phyloP scores from a whole-genome alignment of 768 basidiomycete genomes.

The Mycena crocata region DNA sequence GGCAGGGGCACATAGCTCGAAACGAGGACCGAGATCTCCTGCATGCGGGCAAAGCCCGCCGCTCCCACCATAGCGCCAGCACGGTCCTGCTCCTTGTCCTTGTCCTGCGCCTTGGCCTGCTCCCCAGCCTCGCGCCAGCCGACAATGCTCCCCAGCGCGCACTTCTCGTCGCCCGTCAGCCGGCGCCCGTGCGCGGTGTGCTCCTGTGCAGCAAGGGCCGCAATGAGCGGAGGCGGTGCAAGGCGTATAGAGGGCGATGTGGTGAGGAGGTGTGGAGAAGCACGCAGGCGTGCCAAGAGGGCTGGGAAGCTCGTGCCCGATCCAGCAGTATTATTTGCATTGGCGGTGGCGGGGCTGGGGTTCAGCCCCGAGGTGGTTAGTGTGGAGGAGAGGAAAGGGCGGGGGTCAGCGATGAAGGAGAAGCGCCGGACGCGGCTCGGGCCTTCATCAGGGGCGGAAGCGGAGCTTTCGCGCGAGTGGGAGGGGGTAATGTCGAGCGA shows the following conservation, averaged over 20 bases:
- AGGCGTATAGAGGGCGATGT: slow-evolving; percentile 65
- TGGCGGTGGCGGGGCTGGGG: slow-evolving; percentile 9
- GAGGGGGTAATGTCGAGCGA: slow-evolving; percentile 54
- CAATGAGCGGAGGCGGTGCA: slow-evolving; percentile 59
- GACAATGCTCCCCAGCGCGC: slow-evolving; percentile 62
- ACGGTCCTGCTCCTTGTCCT: slow-evolving; percentile 42
- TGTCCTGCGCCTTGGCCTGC: slow-evolving; percentile 64
- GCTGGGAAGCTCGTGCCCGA: slow-evolving; percentile 49
- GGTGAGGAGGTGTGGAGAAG: slow-evolving; percentile 56
- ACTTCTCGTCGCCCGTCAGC: slow-evolving; percentile 68
- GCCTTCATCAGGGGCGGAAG: slow-evolving; percentile 43
- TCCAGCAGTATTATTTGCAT: slow-evolving; percentile 19
- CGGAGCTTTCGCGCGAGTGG: slow-evolving; percentile 25
- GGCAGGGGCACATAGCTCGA: slow-evolving; percentile 50
- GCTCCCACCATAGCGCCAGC: slow-evolving; percentile 62
- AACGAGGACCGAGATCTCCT: slow-evolving; percentile 64
- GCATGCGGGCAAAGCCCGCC: slow-evolving; percentile 67
- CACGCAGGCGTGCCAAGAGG: slow-evolving; percentile 55
- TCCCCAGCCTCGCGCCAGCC: slow-evolving; percentile 64
- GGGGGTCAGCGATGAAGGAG: slow-evolving; percentile 51
- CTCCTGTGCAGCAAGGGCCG: slow-evolving; percentile 64
- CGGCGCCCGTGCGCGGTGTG: slow-evolving; percentile 48
- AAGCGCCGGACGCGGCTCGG: slow-evolving; percentile 47
- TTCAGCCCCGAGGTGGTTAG: slow-evolving; percentile 13
- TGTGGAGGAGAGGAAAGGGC: slow-evolving; percentile 34